phyloP scores from a whole-genome alignment of 2,329 filamentous ascomycete genomes.

The Nothopassalora personata region DNA sequence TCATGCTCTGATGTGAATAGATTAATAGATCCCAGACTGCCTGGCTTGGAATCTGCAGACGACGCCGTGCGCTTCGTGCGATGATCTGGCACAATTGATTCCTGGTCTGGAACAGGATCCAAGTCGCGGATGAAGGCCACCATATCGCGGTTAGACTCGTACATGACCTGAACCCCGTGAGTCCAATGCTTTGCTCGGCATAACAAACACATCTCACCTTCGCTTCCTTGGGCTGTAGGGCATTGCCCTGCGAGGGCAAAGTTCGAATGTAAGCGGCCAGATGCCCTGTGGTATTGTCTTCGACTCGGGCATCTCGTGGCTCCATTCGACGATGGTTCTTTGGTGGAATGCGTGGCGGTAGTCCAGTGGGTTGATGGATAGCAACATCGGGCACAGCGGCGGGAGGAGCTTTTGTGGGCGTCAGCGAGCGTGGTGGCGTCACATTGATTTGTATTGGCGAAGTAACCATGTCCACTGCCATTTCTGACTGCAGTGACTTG shows the following conservation, averaged over 20 bases:
- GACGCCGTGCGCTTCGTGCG: not conserved
- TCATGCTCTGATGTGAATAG: not conserved
- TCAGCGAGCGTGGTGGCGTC: not conserved
- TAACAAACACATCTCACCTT: not conserved
- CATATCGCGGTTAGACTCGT: not conserved
- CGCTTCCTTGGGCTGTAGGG: slow-evolving; percentile 7
- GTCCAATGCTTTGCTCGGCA: not conserved
- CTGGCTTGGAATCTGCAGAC: not conserved
- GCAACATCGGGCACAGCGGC: not conserved
- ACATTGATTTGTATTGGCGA: not conserved
- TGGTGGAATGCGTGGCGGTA: not conserved
- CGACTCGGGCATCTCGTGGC: slow-evolving; percentile 15
- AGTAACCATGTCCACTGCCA: not conserved
- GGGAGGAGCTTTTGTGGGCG: not conserved
- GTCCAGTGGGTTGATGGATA: not conserved
- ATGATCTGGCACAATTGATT: not conserved
- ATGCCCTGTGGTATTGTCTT: slow-evolving; percentile 10
- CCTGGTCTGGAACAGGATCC: not conserved
- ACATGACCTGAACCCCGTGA: not conserved
- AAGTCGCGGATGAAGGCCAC: not conserved
- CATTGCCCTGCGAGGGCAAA: slow-evolving; percentile 9
- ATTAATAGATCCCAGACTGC: not conserved
- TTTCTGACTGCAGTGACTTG: not conserved
- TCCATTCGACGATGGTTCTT: not conserved
- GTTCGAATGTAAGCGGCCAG: slow-evolving; percentile 13